Conservation (phyloP, 2,329 filamentous ascomycete genomes). For the Aspergillus ochraceoroseus region DNA sequence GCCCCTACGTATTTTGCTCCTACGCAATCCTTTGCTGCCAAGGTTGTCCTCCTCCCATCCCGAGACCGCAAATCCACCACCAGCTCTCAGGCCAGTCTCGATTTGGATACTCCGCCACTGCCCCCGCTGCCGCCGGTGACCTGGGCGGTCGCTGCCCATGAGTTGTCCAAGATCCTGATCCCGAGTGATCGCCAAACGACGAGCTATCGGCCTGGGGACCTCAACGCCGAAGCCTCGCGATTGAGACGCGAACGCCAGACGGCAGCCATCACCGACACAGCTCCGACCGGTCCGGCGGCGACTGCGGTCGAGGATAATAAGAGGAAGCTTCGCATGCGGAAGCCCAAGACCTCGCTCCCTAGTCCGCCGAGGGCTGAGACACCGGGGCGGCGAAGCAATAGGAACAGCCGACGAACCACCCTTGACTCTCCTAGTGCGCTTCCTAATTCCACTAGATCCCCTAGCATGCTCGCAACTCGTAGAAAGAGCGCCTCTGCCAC, state of each 20-base stretch:
- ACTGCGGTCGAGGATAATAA: constrained; percentile 49
- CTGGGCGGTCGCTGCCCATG: constrained; percentile 78
- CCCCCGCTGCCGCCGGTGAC: constrained; percentile 70
- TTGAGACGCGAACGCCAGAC: constrained; percentile 61
- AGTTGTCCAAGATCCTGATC: constrained; percentile 76
- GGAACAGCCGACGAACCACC: constrained; percentile 56
- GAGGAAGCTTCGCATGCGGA: constrained; percentile 70
- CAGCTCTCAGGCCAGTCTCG: constrained; percentile 45
- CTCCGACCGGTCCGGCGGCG: constrained; percentile 5
- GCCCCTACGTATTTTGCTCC: constrained; percentile 75
- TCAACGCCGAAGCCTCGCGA: constrained; percentile 64
- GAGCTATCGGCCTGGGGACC: constrained; percentile 72
- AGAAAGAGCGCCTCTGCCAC: constrained; percentile 29
- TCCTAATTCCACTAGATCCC: constrained; percentile 31
- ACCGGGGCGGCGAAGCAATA: constrained; percentile 48
- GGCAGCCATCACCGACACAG: constrained; percentile 41
- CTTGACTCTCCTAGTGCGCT: constrained; percentile 52
- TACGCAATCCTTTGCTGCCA: constrained; percentile 81
- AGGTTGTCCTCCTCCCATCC: constrained; percentile 64
- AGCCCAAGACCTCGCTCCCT: constrained; percentile 44
- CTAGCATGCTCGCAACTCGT: constrained; percentile 23
- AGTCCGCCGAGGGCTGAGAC: constrained; percentile 53
- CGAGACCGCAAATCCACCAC: constrained; percentile 47
- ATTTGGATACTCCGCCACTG: constrained; percentile 57
- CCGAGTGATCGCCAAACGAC: constrained; percentile 68